Conservation (phyloP, 345 rosid genomes). For the Gossypioides kirkii region DNA sequence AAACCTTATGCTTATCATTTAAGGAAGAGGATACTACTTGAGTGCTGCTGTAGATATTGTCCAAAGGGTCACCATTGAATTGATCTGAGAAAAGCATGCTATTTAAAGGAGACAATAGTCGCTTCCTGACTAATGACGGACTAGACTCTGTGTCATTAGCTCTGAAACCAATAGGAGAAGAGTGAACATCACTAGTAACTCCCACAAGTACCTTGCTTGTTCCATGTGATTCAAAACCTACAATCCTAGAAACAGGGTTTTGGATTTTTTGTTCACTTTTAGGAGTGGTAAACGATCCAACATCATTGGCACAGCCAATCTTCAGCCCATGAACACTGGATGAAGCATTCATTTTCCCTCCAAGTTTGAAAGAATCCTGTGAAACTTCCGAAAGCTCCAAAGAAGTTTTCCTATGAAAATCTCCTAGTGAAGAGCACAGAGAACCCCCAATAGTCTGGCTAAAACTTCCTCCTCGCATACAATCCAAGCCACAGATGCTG, state of each 20-base stretch:
- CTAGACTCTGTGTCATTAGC: conserved; percentile 43
- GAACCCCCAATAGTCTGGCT: conserved; percentile 21
- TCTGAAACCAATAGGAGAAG: conserved; percentile 27
- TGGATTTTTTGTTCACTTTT: conserved; percentile 30
- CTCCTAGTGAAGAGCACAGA: conserved; percentile 42
- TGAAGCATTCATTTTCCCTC: conserved; percentile 31
- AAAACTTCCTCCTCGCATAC: conserved; percentile 34
- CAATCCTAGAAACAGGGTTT: conserved; percentile 62
- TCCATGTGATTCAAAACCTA: conserved; percentile 66
- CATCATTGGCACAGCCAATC: conserved; percentile 35
- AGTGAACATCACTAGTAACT: conserved; percentile 27
- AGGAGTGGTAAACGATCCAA: conserved; percentile 30
- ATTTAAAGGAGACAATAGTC: conserved; percentile 64
- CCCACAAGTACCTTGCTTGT: conserved; percentile 29
- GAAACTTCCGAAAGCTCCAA: conserved; percentile 39
- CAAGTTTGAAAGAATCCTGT: conserved; percentile 34
- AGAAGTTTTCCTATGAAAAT: conserved; percentile 48
- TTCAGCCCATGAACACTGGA: conserved; percentile 39
- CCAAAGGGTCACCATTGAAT: conserved; percentile 50
- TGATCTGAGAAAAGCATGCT: conserved; percentile 52
- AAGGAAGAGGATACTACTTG: conserved; percentile 31
- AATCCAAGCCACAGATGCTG: conserved; percentile 51
- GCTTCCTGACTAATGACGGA: conserved; percentile 62
- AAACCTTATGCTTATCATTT: conserved; percentile 24
- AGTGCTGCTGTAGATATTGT: conserved; percentile 43